Conservation (phyloP, 352 stramenopile species). For the Pythium diclinum region DNA sequence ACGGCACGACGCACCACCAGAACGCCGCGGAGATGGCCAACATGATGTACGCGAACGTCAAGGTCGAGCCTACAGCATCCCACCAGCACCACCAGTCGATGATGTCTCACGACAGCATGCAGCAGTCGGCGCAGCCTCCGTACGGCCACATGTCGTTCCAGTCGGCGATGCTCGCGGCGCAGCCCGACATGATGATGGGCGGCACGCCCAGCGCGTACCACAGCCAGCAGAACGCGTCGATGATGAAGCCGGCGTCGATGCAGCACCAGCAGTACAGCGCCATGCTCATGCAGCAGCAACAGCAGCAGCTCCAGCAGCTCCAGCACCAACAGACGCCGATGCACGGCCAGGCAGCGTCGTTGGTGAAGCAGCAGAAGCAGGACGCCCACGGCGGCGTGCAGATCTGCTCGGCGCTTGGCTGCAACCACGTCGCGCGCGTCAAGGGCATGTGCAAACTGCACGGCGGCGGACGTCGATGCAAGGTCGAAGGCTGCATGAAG, state of each 20-base stretch:
- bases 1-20: constrained; percentile 5
- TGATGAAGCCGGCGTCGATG: constrained; percentile 19
- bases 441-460: constrained; percentile 89
- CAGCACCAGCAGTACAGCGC: constrained; percentile 52
- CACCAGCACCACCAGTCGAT: constrained; percentile 26
- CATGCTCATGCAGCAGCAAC: constrained; percentile 66
- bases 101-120: constrained; percentile 53
- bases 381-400: constrained; percentile 49
- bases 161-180: constrained; percentile 41
- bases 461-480: constrained; percentile 74
- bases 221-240: neutral
- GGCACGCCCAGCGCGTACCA: neutral
- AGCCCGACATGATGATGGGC: constrained; percentile 46
- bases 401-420: constrained; percentile 73
- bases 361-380: constrained; percentile 55
- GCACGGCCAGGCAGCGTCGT: constrained; percentile 32
- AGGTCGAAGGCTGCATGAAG: constrained; percentile 88
- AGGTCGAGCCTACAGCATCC: constrained; percentile 33
- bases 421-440: constrained; percentile 70
- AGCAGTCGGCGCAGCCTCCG: constrained; percentile 41
- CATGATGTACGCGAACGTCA: constrained; percentile 28
- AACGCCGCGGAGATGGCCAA: constrained; percentile 6
- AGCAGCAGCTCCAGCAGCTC: constrained; percentile 42
- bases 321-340: constrained; percentile 24
- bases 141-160: constrained; percentile 61